Conservation (phyloP, 768 basidiomycete species). For the Suillus cothurnatus region DNA sequence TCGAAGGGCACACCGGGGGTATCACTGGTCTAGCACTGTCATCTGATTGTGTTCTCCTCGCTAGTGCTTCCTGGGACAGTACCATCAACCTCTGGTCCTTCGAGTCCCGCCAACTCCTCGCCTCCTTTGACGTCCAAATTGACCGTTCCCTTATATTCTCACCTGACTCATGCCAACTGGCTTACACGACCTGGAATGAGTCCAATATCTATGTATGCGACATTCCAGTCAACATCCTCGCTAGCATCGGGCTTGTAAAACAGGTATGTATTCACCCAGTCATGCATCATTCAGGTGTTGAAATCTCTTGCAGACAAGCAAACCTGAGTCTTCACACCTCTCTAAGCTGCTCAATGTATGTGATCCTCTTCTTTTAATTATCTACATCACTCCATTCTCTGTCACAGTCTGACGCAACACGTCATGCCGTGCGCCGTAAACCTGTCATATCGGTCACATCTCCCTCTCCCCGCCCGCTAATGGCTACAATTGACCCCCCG, state of each 20-base stretch:
- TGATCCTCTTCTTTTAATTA: not conserved
- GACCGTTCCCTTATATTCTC: not conserved
- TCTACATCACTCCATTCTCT: not conserved
- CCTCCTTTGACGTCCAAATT: not conserved
- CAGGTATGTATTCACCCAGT: not conserved
- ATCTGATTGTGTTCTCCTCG: not conserved
- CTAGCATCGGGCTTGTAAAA: not conserved
- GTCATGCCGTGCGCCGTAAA: not conserved
- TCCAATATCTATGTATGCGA: not conserved
- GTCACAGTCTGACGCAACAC: not conserved
- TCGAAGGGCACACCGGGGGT: not conserved
- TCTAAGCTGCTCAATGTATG: not conserved
- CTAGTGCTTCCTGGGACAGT: not conserved
- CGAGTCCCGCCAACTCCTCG: not conserved
- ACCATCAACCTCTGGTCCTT: not conserved
- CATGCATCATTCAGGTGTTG: not conserved
- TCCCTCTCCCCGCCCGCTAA: not conserved
- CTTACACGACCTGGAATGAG: not conserved
- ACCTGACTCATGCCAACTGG: not conserved
- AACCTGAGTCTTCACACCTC: not conserved
- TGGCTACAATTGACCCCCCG: not conserved
- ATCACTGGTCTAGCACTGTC: not conserved
- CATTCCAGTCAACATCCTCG: not conserved
- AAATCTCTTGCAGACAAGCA: not conserved
- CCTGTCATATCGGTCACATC: not conserved